A percentile compares a stretch with the other conserved stretches of the same genome.
phyloP scores from a whole-genome alignment of 108 stramenopile genomes.

The Mayamaea pseudoterrestris region DNA sequence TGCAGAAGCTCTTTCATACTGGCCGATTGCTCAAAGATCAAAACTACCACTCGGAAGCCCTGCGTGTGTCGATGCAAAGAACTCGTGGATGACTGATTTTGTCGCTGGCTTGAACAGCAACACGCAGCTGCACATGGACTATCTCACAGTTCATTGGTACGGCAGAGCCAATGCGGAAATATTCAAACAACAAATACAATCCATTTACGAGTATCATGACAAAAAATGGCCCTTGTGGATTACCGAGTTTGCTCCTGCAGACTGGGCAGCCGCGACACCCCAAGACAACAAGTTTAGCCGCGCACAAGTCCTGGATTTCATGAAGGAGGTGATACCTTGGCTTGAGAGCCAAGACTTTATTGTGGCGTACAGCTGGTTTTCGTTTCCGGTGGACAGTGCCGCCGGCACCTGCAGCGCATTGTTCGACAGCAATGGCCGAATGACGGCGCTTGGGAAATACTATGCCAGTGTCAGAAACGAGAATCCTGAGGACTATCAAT shows the following conservation, averaged over 20 bases:
- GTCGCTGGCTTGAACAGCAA: constrained; percentile 1
- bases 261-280: constrained; percentile 2
- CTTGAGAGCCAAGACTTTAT: constrained; percentile 9
- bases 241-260: constrained; percentile 16
- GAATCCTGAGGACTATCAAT: background rate
- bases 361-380: constrained; percentile 14
- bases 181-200: background rate
- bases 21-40: constrained; percentile 1
- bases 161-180: constrained; percentile 1
- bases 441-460: background rate
- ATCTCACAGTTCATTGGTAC: constrained; percentile 11
- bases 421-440: background rate
- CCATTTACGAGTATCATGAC: constrained; percentile 1
- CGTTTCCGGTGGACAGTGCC: no score
- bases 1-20: constrained; percentile 3
- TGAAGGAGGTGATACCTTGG: constrained; percentile 13
- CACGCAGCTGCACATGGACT: constrained; percentile 3
- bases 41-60: constrained; percentile 9
- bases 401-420: constrained; percentile 8
- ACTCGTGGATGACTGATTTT: constrained; percentile 5
- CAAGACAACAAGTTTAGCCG: constrained; percentile 7
- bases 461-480: background rate
- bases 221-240: constrained; percentile 4
- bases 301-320: constrained; percentile 5
- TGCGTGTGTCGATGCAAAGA: constrained; percentile 3